phyloP scores from a whole-genome alignment of 495 filamentous ascomycete genomes.

The Aspergillus steynii region DNA sequence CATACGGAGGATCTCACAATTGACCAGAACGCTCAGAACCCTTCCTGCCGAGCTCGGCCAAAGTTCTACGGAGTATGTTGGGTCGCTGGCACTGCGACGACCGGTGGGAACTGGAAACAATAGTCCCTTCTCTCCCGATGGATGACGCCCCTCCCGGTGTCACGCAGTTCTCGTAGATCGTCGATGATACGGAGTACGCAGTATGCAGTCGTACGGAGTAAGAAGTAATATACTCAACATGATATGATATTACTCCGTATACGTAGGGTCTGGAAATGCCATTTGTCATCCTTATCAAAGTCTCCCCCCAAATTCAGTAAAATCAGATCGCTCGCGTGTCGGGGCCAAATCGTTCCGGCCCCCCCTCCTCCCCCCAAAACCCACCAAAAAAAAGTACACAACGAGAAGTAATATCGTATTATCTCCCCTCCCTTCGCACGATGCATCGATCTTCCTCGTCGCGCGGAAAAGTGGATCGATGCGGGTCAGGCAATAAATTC shows the following conservation, averaged over 20 bases:
- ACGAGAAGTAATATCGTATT: too few relatives aligned
- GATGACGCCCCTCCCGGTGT: neutral
- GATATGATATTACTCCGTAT: neutral
- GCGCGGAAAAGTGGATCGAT: neutral
- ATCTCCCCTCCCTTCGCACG: neutral
- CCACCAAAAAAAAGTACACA: too few relatives aligned
- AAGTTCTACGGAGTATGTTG: too few relatives aligned
- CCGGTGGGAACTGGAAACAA: constrained; percentile 26
- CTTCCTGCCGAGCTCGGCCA: too few relatives aligned
- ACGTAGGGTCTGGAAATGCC: neutral
- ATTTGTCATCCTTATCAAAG: neutral
- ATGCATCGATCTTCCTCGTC: neutral
- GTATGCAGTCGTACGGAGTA: too few relatives aligned
- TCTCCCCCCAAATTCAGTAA: neutral
- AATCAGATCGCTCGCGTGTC: neutral
- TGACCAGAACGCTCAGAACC: too few relatives aligned
- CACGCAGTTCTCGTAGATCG: too few relatives aligned
- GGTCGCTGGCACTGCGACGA: neutral
- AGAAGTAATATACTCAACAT: neutral
- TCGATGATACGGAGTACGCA: too few relatives aligned
- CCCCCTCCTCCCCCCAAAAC: too few relatives aligned
- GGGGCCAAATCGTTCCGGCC: neutral
- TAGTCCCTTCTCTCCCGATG: constrained; percentile 18
- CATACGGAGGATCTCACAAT: too few relatives aligned
- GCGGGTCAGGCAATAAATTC: too few relatives aligned